phyloP scores from a whole-genome alignment of 2,329 filamentous ascomycete species.

The Colletotrichum tofieldiae region DNA sequence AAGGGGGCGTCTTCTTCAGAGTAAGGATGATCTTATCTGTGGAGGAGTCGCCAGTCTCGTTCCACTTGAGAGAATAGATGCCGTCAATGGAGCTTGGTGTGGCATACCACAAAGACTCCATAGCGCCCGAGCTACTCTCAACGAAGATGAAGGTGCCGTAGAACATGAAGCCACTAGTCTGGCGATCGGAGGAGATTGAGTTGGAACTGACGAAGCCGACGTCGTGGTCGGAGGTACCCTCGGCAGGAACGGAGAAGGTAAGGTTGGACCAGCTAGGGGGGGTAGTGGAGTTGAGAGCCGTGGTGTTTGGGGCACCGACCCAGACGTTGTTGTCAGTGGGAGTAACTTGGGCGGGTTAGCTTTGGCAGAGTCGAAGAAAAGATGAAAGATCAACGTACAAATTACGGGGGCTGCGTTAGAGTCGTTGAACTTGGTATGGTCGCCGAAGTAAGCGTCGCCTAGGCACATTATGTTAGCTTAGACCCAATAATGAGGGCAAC shows the following conservation, averaged over 20 bases:
- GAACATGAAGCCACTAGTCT: conserved; percentile 47
- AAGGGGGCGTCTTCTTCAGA: conserved; percentile 45
- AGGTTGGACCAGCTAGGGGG: conserved; percentile 46
- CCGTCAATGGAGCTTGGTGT: conserved; percentile 41
- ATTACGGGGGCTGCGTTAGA: conserved; percentile 32
- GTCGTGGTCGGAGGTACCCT: conserved; percentile 41
- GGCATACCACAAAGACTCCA: conserved; percentile 47
- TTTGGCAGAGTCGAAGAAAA: rapidly evolving
- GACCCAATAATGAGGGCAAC: too few relatives aligned
- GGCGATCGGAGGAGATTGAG: conserved; percentile 13
- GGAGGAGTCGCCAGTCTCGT: conserved; percentile 41
- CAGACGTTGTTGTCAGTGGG: conserved; percentile 39
- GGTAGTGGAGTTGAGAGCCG: conserved; percentile 21
- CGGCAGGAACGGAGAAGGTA: conserved; percentile 46
- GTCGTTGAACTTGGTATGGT: conserved; percentile 33
- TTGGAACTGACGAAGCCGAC: conserved; percentile 45
- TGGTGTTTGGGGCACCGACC: conserved; percentile 44
- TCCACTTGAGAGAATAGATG: conserved; percentile 48
- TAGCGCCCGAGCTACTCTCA: conserved; percentile 13
- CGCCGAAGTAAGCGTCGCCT: conserved; percentile 34
- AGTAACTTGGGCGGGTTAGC: conserved; percentile 34
- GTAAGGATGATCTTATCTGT: conserved; percentile 42
- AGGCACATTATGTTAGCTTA: not conserved
- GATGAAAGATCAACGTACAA: conserved; percentile 4
- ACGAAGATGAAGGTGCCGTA: conserved; percentile 47